Evolutionary conservation across 2,329 filamentous ascomycete genomes (phyloP).

Genomic region (Colletotrichum shisoi): DNA sequence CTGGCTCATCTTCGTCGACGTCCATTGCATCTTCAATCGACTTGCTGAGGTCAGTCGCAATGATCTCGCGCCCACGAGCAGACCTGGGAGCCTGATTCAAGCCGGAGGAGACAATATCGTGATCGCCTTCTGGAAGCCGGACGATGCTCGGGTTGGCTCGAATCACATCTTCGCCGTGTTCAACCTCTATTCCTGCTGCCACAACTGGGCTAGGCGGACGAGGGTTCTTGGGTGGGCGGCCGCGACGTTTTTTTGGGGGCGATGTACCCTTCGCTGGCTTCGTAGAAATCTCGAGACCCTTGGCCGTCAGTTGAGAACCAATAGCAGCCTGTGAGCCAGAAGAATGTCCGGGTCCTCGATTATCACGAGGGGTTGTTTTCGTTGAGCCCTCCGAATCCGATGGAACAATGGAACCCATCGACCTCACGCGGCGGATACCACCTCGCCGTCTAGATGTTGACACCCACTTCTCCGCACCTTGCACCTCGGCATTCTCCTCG

Average conservation of each 20-base stretch:
- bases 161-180: slow-evolving; percentile 20
- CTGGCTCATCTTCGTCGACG: slow-evolving; percentile 16
- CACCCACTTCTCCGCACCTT: slow-evolving; percentile 11
- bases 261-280: not conserved
- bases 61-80: slow-evolving; percentile 30
- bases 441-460: slow-evolving; percentile 16
- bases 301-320: not conserved
- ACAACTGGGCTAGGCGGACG: slow-evolving; percentile 17
- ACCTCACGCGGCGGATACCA: slow-evolving; percentile 18
- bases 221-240: slow-evolving; percentile 34
- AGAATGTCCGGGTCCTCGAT: slow-evolving; percentile 14
- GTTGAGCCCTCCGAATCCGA: slow-evolving; percentile 27
- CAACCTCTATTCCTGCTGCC: not conserved
- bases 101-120: slow-evolving; percentile 26
- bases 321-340: not conserved
- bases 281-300: not conserved
- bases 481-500: slow-evolving; percentile 25
- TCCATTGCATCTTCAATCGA: slow-evolving; percentile 27
- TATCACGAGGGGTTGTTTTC: slow-evolving; percentile 8
- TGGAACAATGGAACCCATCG: slow-evolving; percentile 16
- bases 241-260: slow-evolving; percentile 33
- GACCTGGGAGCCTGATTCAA: slow-evolving; percentile 21
- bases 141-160: slow-evolving; percentile 8
- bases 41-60: not conserved
- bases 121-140: slow-evolving; percentile 5